Conservation (phyloP, 495 filamentous ascomycete species). For the Evansstolkia leycettana region DNA sequence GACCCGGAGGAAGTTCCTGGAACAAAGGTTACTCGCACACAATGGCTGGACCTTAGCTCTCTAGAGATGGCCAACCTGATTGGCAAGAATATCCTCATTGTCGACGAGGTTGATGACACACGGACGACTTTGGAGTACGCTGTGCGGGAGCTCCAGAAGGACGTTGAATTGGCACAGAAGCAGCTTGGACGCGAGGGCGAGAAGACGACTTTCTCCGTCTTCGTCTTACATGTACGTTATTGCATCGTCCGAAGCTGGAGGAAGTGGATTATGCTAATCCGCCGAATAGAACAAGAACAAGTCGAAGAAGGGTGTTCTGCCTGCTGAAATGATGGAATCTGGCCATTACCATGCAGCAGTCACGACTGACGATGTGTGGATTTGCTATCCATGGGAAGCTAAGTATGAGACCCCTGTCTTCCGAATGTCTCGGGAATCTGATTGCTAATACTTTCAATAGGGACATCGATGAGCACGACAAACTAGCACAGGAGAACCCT, state of each 20-base stretch:
- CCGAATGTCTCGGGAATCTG: not conserved
- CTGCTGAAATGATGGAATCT: constrained; percentile 63
- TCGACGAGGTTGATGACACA: constrained; percentile 98
- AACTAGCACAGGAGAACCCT: constrained; percentile 45
- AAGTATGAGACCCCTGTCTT: constrained; percentile 33
- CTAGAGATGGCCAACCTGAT: constrained; percentile 87
- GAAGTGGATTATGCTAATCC: not conserved
- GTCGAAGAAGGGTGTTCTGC: constrained; percentile 77
- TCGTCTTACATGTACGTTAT: constrained; percentile 80
- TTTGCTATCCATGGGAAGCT: constrained; percentile 99
- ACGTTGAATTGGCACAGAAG: constrained; percentile 72
- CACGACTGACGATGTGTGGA: constrained; percentile 89
- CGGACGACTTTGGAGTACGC: constrained; percentile 95
- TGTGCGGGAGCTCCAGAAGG: constrained; percentile 89
- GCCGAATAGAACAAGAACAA: constrained; percentile 84
- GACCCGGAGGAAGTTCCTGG: constrained; percentile 62
- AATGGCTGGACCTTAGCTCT: constrained; percentile 90
- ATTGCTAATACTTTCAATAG: constrained; percentile 21
- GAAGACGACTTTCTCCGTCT: constrained; percentile 82
- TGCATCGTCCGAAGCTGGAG: not conserved
- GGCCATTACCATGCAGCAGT: constrained; percentile 73
- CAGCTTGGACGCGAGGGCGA: constrained; percentile 52
- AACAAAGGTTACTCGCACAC: constrained; percentile 91
- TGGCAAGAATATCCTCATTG: constrained; percentile 94
- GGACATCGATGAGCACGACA: constrained; percentile 90